phyloP scores from a whole-genome alignment of 164 flowering plant species.

The Vitis rupestris region DNA sequence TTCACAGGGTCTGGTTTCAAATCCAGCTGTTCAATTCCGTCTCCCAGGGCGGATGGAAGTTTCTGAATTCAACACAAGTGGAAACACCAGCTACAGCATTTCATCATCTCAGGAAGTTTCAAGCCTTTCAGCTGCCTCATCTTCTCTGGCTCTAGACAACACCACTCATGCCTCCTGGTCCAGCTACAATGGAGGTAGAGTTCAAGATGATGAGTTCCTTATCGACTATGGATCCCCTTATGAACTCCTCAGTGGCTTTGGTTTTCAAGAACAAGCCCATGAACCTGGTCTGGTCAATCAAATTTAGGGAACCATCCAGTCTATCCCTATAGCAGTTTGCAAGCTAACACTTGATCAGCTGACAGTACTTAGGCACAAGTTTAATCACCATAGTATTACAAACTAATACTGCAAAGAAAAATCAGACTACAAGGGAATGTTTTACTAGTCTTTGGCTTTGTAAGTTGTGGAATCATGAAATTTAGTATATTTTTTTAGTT shows the following conservation, averaged over 20 bases:
- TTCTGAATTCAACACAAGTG: constrained; percentile 14
- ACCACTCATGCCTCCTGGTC: background rate
- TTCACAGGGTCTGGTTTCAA: constrained; percentile 1
- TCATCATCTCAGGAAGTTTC: constrained; percentile 14
- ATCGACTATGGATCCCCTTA: background rate
- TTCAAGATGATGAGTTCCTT: constrained; percentile 3
- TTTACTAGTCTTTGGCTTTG: background rate
- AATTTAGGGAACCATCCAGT: background rate
- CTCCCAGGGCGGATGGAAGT: constrained; percentile 11
- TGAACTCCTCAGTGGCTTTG: background rate
- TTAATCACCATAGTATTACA: background rate
- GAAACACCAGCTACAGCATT: constrained; percentile 7
- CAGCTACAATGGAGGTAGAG: constrained; percentile 1
- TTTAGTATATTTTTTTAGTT: no score
- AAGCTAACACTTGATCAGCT: background rate
- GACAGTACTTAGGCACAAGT: background rate
- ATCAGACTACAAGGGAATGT: background rate
- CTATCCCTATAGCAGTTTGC: no score
- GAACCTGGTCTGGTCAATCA: background rate
- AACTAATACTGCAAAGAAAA: background rate
- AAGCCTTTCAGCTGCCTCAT: constrained; percentile 8
- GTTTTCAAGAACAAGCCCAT: background rate
- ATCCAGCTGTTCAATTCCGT: constrained; percentile 13
- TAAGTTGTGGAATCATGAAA: background rate
- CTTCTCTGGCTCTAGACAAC: constrained; percentile 1